Conservation (phyloP, 2,329 filamentous ascomycete genomes). For the Colletotrichum orbiculare region DNA sequence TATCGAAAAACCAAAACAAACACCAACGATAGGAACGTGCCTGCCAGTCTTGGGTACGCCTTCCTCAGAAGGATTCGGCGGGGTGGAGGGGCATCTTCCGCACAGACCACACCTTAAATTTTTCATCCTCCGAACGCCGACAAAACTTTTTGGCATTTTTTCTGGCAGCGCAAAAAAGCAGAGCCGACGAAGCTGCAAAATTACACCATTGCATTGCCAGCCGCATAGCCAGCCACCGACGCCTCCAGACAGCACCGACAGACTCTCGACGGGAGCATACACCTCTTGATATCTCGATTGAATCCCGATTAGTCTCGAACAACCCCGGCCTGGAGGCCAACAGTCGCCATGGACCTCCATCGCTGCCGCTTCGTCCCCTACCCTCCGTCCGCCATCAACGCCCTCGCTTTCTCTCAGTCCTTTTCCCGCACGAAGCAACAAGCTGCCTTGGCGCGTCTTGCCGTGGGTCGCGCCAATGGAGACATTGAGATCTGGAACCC, state of each 20-base stretch:
- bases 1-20: too few relatives aligned
- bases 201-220: conserved; percentile 13
- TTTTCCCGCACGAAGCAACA: conserved; percentile 58
- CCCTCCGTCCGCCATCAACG: conserved; percentile 91
- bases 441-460: conserved; percentile 75
- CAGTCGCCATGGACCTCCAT: conserved; percentile 85
- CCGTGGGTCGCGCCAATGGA: conserved; percentile 91
- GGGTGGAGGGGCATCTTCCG: conserved; percentile 38
- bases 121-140: conserved; percentile 37
- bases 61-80: conserved; percentile 11
- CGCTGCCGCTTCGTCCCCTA: conserved; percentile 96
- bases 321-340: conserved; percentile 23
- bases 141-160: conserved; percentile 40
- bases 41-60: conserved; percentile 16
- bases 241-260: too few relatives aligned
- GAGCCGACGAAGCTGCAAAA: conserved; percentile 17
- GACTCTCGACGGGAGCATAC: too few relatives aligned
- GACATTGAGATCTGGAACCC: conserved; percentile 99
- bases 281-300: conserved; percentile 9
- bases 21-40: too few relatives aligned
- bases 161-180: conserved; percentile 7
- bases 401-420: conserved; percentile 90
- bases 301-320: conserved; percentile 10
- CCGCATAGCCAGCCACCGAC: conserved; percentile 6
- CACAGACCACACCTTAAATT: conserved; percentile 47